phyloP scores from a whole-genome alignment of 345 rosid genomes.

The Raphanus sativus region DNA sequence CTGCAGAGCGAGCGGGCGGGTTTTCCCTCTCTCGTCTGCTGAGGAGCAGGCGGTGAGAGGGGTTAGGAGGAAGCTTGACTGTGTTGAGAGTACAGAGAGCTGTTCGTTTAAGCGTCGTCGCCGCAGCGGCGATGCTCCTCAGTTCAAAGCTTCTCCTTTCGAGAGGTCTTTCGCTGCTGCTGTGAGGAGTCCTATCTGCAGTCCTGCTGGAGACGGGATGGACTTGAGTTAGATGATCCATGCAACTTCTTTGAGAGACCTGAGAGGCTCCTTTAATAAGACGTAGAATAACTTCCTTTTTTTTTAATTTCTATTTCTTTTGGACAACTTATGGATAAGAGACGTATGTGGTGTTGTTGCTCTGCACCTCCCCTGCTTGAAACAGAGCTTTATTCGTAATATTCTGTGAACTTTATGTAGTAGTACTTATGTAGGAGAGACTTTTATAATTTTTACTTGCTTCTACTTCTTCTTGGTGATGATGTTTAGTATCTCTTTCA shows the following conservation, averaged over 20 bases:
- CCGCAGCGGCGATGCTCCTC: slow-evolving; percentile 55
- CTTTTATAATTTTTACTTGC: slow-evolving; percentile 25
- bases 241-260: slow-evolving; percentile 12
- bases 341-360: slow-evolving; percentile 47
- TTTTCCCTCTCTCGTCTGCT: slow-evolving; percentile 69
- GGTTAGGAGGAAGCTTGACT: slow-evolving; percentile 89
- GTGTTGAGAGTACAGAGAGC: slow-evolving; percentile 60
- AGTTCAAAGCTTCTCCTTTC: slow-evolving; percentile 84
- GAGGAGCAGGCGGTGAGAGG: slow-evolving; percentile 98
- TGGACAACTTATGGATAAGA: slow-evolving; percentile 49
- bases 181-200: slow-evolving; percentile 84
- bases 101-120: slow-evolving; percentile 89
- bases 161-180: slow-evolving; percentile 92
- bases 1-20: slow-evolving; percentile 81
- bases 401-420: slow-evolving; percentile 42
- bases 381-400: slow-evolving; percentile 51
- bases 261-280: slow-evolving; percentile 31
- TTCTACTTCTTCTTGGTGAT: slow-evolving; percentile 21
- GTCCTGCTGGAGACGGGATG: slow-evolving; percentile 96
- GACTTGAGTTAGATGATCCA: slow-evolving; percentile 73
- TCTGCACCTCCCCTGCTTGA: slow-evolving; percentile 51
- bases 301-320: slow-evolving; percentile 28
- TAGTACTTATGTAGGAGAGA: slow-evolving; percentile 41
- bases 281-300: slow-evolving; percentile 39
- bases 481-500: slow-evolving; percentile 27